phyloP scores from a whole-genome alignment of 2,329 filamentous ascomycete species.

The Cercospora sp. region DNA sequence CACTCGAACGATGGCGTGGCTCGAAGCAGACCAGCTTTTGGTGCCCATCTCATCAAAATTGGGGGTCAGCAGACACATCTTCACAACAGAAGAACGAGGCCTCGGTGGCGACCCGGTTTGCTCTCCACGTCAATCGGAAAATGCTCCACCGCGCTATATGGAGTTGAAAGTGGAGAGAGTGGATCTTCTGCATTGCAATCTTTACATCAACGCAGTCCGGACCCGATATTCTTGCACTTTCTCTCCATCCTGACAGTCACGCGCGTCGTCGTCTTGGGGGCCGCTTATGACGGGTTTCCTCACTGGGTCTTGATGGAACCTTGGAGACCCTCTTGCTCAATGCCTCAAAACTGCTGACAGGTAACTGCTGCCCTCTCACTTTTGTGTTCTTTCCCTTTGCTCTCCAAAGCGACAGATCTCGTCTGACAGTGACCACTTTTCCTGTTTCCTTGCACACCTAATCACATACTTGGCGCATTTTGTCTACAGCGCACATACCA shows the following conservation, averaged over 20 bases:
- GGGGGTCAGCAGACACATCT: neutral
- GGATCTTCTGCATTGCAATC: conserved; percentile 22
- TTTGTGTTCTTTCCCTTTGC: neutral
- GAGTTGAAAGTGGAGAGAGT: conserved; percentile 21
- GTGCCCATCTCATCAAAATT: neutral
- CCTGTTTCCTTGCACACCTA: neutral
- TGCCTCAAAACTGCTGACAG: neutral
- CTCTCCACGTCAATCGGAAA: neutral
- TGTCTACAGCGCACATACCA: neutral
- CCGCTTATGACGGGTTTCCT: conserved; percentile 25
- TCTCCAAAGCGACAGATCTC: neutral
- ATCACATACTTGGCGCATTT: neutral
- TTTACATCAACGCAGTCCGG: conserved; percentile 24
- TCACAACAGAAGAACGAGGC: neutral
- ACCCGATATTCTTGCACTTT: conserved; percentile 25
- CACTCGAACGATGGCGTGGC: neutral
- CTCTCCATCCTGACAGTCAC: conserved; percentile 18
- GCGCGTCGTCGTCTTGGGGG: conserved; percentile 15
- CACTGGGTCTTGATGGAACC: conserved; percentile 15
- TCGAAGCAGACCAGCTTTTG: neutral
- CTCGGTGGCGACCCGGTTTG: conserved; percentile 4
- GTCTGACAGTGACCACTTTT: conserved; percentile 1
- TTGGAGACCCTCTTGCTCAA: conserved; percentile 2
- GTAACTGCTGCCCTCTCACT: neutral
- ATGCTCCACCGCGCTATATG: conserved; percentile 8